These are phyloP conservation scores for Colletotrichum noveboracense DNA, from an alignment of 2,329 filamentous ascomycete species.

Conservation along the genomic window DNA sequence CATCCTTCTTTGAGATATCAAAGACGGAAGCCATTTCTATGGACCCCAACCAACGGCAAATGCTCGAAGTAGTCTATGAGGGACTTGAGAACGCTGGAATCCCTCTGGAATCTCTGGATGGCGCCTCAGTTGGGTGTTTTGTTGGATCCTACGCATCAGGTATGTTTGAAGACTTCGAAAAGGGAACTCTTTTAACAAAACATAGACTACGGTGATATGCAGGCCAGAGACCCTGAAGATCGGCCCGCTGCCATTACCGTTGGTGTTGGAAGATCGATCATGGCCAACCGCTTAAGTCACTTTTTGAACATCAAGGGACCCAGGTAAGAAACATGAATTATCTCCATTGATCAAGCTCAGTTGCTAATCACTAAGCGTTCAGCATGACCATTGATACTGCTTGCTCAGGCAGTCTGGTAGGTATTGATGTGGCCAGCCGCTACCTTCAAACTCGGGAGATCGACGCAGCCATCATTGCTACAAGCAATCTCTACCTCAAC, in stretches of 20 bases:
- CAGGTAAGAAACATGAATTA: neutral
- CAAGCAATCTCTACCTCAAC: slow-evolving; percentile 34
- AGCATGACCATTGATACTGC: slow-evolving; percentile 64
- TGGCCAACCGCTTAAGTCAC: slow-evolving; percentile 41
- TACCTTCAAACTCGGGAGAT: slow-evolving; percentile 28
- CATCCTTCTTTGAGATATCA: slow-evolving; percentile 28
- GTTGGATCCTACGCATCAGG: neutral
- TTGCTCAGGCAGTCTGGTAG: slow-evolving; percentile 43
- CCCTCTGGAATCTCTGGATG: neutral
- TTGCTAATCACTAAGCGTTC: neutral
- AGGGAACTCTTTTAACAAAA: neutral
- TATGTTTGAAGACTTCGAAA: accelerated
- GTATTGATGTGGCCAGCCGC: slow-evolving; percentile 37
- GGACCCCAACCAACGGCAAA: slow-evolving; percentile 29
- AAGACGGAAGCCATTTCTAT: slow-evolving; percentile 25
- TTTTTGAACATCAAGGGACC: slow-evolving; percentile 27
- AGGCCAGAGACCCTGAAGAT: neutral
- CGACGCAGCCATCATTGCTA: slow-evolving; percentile 32
- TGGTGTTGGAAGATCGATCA: slow-evolving; percentile 25
- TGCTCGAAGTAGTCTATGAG: slow-evolving; percentile 24
- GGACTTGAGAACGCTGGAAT: slow-evolving; percentile 26
- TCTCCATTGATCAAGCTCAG: neutral
- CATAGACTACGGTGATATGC: neutral
- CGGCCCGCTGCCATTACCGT: neutral
- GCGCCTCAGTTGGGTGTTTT: neutral